Base-by-base conservation (phyloP, 441 rosid species). In the Erodium moschatum region DNA sequence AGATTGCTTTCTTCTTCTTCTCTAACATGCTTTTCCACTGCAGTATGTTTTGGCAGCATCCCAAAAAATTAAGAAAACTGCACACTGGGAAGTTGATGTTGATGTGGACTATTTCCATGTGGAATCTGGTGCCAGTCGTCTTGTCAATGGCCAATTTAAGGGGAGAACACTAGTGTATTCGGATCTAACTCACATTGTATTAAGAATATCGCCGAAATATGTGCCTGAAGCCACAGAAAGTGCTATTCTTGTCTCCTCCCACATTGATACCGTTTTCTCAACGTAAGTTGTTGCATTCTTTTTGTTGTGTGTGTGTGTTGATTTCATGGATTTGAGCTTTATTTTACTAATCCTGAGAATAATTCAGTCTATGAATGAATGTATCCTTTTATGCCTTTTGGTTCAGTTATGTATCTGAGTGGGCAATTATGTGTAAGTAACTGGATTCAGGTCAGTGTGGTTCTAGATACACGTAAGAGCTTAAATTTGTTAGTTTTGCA, bases 21-120 rank as follows among this genome's bases (percentile, higher is more conserved):
- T 72, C 75, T 78, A 19, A 77, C 73, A 50, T 75, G 64, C 71
- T 70, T 70, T 70, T 56, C 70, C 15, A 33, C 67, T 7, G 62
- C 82, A 91, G 98, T 89, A 93, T 86, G 96, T 91, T 64, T 81
- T 91, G 89, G 86, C 71, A 73, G 87, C 72, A 64, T 79, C 84
- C 70, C 85, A 86, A 74, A 80, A 81, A 44, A 82, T 91, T 27
- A 87, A 85, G 79, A 76, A 80, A 79, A 80, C 78, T 19, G 93
- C 92, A 68, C 93, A 88, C n/a, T 78, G 92, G 89, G 98, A 94
- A 72, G 94, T 89, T 72, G 87, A 85, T 73, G 97, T 94, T 65
- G 78, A 94, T 81, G 86, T 94, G 82, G 96, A 89, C 50, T 67
- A 81, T 72, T 91, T 94, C 76, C 86, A 87, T 72, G 80, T 80